Base-by-base conservation (phyloP, 1,284 basidiomycete species). In the Inonotus obliquus region DNA sequence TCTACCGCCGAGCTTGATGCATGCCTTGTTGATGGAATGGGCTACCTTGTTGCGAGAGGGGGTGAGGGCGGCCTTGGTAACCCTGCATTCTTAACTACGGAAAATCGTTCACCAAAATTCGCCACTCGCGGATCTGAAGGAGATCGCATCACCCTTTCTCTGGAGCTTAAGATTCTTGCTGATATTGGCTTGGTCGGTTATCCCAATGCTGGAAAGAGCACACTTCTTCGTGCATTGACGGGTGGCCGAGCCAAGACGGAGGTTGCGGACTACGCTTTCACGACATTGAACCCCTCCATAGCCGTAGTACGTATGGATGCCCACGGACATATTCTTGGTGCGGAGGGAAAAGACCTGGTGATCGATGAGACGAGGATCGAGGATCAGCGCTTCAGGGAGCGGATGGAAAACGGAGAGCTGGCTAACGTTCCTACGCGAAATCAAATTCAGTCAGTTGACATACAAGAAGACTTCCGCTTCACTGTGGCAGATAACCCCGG, bases 401-500 rank as follows among this genome's bases (percentile, higher is more conserved):
- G 74, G 51, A 77, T 83, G 75, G 77, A 81, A 62, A 72, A 72
- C 45, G 85, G 85, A 51, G 81, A 80, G 62, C 76, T 76, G 64
- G 80, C 81, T 2, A 69, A 77, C 61, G 72, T 77, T 10, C 73
- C 72, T 7, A 85, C 83, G 1, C 75, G 83, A 23, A 84, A 85
- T 65, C 78, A 84, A 68, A 65, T 65, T 1, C 29, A 58, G 7
- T 67, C 68, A 57, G 41, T 23, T n/a, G n/a, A 61, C 63, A 1
- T 38, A 61, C 65, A 66, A 17, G 94, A 96, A 73, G 76, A 79
- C 1, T 89, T 92, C 71, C 84, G 96, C 2, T 95, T 98, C 76
- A 96, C 92, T 1, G 87, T 99, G 61, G 92, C 95, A n/a, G 96
- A 99, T 75, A 97, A 98, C 70, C 96, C 97, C 0, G 96, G 96